Evolutionary conservation across 345 rosid species (phyloP).

Genomic region (Noccaea bulbosa): DNA sequence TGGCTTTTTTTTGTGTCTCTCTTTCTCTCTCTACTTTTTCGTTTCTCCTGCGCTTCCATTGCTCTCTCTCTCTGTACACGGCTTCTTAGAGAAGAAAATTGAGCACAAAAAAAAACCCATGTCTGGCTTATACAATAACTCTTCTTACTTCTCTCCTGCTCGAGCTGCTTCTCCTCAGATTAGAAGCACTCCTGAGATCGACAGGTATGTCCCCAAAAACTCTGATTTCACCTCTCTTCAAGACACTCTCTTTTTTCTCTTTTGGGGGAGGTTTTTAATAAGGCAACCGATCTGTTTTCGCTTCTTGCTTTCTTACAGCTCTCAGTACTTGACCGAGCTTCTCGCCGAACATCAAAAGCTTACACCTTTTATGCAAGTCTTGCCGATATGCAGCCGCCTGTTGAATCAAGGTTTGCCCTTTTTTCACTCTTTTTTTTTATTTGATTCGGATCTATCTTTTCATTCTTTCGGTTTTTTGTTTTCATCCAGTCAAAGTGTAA

Average conservation of each 20-base stretch:
- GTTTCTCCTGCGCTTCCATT: slow-evolving; percentile 16
- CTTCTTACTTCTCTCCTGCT: slow-evolving; percentile 92
- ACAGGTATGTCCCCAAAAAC: slow-evolving; percentile 61
- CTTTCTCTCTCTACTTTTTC: neutral
- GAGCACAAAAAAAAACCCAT: slow-evolving; percentile 41
- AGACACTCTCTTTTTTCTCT: slow-evolving; percentile 3
- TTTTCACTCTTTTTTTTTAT: slow-evolving; percentile 23
- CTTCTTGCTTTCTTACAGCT: slow-evolving; percentile 33
- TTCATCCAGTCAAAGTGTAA: slow-evolving; percentile 8
- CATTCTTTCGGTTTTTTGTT: neutral
- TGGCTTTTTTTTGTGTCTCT: slow-evolving; percentile 12
- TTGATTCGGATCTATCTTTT: slow-evolving; percentile 33
- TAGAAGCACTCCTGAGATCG: slow-evolving; percentile 91
- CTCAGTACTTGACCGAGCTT: slow-evolving; percentile 93
- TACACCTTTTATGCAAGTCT: slow-evolving; percentile 87
- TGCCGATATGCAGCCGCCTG: slow-evolving; percentile 87
- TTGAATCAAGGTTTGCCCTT: slow-evolving; percentile 79
- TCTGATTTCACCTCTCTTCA: neutral
- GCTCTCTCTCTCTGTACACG: slow-evolving; percentile 19
- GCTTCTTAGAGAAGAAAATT: slow-evolving; percentile 19
- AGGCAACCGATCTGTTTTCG: slow-evolving; percentile 16
- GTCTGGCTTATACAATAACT: slow-evolving; percentile 92
- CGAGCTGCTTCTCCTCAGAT: slow-evolving; percentile 99
- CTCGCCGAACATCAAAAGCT: slow-evolving; percentile 96
- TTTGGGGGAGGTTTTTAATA: neutral